Percentiles rank a stretch among this genome's conserved stretches.
These are phyloP conservation scores for Paramyrothecium roridum DNA, from an alignment of 2,329 filamentous ascomycete genomes.

Conservation along the genomic window DNA sequence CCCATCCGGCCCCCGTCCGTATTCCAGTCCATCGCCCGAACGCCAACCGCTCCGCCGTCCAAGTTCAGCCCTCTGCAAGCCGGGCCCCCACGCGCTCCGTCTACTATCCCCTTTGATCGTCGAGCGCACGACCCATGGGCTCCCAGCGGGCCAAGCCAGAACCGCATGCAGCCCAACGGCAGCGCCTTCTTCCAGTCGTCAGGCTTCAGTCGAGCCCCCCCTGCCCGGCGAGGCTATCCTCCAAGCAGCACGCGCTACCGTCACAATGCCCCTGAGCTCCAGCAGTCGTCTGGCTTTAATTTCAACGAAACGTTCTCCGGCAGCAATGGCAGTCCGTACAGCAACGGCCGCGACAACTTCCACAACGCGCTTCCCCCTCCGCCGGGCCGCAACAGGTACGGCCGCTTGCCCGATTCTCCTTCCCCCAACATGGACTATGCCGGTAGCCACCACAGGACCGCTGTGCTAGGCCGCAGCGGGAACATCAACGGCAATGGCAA, in stretches of 20 bases:
- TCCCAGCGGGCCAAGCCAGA: constrained; percentile 12
- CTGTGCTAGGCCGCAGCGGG: not conserved
- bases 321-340: constrained; percentile 15
- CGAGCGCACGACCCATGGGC: constrained; percentile 15
- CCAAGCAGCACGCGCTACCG: constrained; percentile 22
- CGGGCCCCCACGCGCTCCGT: constrained; percentile 22
- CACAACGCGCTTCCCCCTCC: constrained; percentile 24
- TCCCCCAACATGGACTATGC: constrained; percentile 11
- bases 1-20: constrained; percentile 16
- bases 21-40: constrained; percentile 18
- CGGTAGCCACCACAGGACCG: constrained; percentile 2
- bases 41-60: constrained; percentile 17
- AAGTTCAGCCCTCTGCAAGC: constrained; percentile 26
- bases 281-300: constrained; percentile 22
- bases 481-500: not conserved
- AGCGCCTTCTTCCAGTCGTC: constrained; percentile 7
- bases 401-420: constrained; percentile 22
- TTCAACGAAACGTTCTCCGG: constrained; percentile 14
- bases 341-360: constrained; percentile 18
- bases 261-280: constrained; percentile 28
- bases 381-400: constrained; percentile 19
- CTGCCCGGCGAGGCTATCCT: constrained; percentile 26
- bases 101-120: constrained; percentile 20
- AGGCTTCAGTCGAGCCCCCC: constrained; percentile 14
- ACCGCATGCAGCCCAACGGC: constrained; percentile 11